Evolutionary conservation across 164 flowering plant genomes (phyloP), one percentile per base, ranked within the genome.

Genomic region (Vitis rupestris): DNA sequence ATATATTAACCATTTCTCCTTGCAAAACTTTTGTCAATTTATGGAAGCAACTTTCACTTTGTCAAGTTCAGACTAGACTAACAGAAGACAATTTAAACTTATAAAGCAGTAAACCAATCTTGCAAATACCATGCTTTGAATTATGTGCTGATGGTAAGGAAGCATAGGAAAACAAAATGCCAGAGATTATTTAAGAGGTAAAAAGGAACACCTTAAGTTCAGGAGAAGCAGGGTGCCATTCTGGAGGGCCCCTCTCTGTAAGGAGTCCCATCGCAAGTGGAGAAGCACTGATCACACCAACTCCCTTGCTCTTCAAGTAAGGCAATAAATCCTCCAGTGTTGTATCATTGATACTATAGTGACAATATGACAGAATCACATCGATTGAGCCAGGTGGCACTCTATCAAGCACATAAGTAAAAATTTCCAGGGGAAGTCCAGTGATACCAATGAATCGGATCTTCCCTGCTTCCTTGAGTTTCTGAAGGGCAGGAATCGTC

Each of bases 241-340:
- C 91, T 13, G 99, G 99, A 2, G 97, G 97, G 31, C 98, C 99
- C 78, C 60, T 80, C 73, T 95, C 97, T 9, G 97, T 93, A 47
- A 91, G 93, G 73, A 95, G 97, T 31, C 98, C 99, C 99, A 93
- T 95, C 31, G 97, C 81, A 62, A 95, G 87, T 0, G 97, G 99
- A 76, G 99, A 88, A 74, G 99, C 98, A 76, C 82, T 87, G 50
- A 95, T 93, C 8, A 93, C 79, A 47, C 98, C 98, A 17, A 93
- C 92, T 64, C 90, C 95, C 65, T 93, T 95, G 80, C 90, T 85
- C 86, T 91, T 90, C 83, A 95, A 78, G 83, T 93, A 95, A 49
- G 98, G 99, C 6, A 95, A 30, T 65, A 95, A 57, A 82, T 90
- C 97, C 76, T 81, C 90, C 76, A 93, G 79, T 11, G 93, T 70